Evolutionary conservation across 179 eudicot genomes (phyloP).

Genomic region (Beta corolliflora): DNA sequence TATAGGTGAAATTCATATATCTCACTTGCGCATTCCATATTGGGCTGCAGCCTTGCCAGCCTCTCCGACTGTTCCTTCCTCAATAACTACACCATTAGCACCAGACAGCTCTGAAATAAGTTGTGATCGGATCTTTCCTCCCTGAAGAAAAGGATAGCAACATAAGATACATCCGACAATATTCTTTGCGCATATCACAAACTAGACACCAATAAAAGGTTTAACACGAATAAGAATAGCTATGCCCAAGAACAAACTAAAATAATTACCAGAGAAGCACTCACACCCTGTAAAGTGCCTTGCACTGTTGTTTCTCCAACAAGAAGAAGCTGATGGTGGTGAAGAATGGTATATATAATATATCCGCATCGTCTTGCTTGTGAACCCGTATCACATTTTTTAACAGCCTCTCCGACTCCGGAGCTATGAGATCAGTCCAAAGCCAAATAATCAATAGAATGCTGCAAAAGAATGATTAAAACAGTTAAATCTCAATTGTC

Average conservation of each 20-base stretch:
- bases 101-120: constrained; percentile 73
- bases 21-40: constrained; percentile 94
- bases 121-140: constrained; percentile 94
- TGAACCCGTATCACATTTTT: constrained; percentile 76
- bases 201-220: not conserved
- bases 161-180: not conserved
- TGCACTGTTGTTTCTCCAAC: constrained; percentile 94
- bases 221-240: not conserved
- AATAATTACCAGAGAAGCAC: constrained; percentile 50
- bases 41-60: constrained; percentile 92
- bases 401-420: constrained; percentile 67
- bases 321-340: constrained; percentile 93
- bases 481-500: constrained; percentile 1
- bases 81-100: constrained; percentile 65
- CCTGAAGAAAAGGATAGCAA: no score
- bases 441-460: constrained; percentile 97
- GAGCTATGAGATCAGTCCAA: constrained; percentile 94
- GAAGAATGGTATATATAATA: constrained; percentile 91
- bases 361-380: constrained; percentile 83
- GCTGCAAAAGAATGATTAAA: constrained; percentile 51
- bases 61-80: constrained; percentile 92
- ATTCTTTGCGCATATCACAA: not conserved
- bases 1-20: not conserved
- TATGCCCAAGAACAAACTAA: not conserved
- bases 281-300: constrained; percentile 99